Evolutionary conservation across 495 filamentous ascomycete species (phyloP).

Genomic region (Hypomontagnella submonticulosa): DNA sequence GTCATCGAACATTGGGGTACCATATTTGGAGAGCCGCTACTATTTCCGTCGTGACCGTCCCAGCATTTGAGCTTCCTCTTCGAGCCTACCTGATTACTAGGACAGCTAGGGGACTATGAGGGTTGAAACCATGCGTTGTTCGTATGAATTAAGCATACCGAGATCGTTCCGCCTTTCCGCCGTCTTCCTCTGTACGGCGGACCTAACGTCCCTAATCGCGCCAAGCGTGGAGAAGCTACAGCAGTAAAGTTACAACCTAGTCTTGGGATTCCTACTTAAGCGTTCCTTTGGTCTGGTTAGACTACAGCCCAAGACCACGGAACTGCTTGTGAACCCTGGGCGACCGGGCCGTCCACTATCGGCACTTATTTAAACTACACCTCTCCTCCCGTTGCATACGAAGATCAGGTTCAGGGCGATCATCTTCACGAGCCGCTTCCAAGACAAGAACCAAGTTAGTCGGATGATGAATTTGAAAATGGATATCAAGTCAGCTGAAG

Average conservation of each 20-base stretch:
- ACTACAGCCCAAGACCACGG: constrained; percentile 30
- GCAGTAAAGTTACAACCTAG: constrained; percentile 1
- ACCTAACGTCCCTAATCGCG: constrained; percentile 15
- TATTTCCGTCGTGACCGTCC: constrained; percentile 31
- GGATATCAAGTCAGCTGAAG: constrained; percentile 12
- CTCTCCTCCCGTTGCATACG: too few species aligned
- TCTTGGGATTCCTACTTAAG: background rate
- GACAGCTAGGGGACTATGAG: constrained; percentile 22
- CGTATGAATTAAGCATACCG: constrained; percentile 24
- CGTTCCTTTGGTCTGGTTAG: constrained; percentile 10
- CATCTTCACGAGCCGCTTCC: constrained; percentile 3
- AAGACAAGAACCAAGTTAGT: constrained; percentile 4
- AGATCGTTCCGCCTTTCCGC: constrained; percentile 39
- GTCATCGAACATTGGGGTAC: constrained; percentile 30
- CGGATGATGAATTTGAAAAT: constrained; percentile 2
- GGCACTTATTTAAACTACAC: constrained; percentile 4
- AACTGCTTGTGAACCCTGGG: constrained; percentile 17
- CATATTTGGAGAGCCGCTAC: constrained; percentile 36
- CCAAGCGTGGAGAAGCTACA: constrained; percentile 30
- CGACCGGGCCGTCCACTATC: background rate
- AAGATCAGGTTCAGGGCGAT: too few species aligned
- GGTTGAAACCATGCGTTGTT: constrained; percentile 10
- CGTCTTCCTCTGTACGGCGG: constrained; percentile 33
- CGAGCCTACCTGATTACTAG: constrained; percentile 44
- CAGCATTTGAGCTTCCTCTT: constrained; percentile 40